A percentile compares a stretch with the other conserved stretches of the same genome.
Evolutionary conservation across 768 basidiomycete species (phyloP).

Genomic region (Termitomyces sp.): DNA sequence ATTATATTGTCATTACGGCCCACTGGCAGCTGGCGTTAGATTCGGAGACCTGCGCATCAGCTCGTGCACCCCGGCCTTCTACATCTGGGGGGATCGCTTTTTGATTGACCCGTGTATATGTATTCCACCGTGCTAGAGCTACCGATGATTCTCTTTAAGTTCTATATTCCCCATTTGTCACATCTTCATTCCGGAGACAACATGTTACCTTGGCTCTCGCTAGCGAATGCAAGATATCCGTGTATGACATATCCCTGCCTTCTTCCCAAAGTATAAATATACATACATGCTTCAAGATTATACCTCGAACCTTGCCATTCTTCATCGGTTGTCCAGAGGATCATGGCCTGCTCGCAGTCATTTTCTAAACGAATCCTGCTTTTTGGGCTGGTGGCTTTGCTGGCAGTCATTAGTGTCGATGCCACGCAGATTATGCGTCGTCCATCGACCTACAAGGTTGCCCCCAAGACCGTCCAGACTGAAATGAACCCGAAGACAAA

Average conservation of each 20-base stretch:
- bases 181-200: constrained; percentile 2
- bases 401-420: constrained; percentile 21
- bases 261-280: constrained; percentile 15
- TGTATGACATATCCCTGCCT: constrained; percentile 1
- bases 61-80: no score
- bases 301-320: background rate
- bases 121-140: background rate
- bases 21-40: background rate
- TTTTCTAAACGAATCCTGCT: constrained; percentile 23
- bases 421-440: constrained; percentile 54
- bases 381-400: constrained; percentile 19
- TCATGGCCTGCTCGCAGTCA: constrained; percentile 10
- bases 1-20: background rate
- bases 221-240: background rate
- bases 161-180: constrained; percentile 13
- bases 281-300: background rate
- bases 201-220: constrained; percentile 9
- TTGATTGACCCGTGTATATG: constrained; percentile 8
- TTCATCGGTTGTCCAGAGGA: background rate
- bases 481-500: constrained; percentile 34
- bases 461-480: constrained; percentile 29
- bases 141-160: background rate
- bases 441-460: constrained; percentile 41
- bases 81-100: constrained; percentile 12
- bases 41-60: no score